Base-by-base conservation (phyloP, 1,284 basidiomycete species). In the Schizopora paradoxa region DNA sequence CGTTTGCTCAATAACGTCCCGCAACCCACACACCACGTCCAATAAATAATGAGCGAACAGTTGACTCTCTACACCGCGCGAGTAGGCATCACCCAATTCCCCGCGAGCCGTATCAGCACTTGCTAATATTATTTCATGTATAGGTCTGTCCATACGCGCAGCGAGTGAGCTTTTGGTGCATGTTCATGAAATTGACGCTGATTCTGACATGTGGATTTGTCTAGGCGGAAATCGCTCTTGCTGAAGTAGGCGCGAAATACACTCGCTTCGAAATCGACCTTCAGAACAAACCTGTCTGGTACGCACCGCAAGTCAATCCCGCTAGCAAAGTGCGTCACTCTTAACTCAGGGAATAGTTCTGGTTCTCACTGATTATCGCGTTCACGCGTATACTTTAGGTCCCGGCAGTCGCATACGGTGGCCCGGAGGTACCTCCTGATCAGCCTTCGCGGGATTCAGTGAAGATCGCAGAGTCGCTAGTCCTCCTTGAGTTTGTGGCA, bases 251-350 rank as follows among this genome's bases (percentile, higher is more conserved):
- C 7, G 68, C 72, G 1, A 57, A 69, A 0, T 76, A 67, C 55
- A 73, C 68, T 22, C 58, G 66, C 23, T 77, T 66, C 51, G 67
- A 76, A 51, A 74, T 84, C 46, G 74, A 84, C 54, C 60, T 83
- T 23, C 46, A 57, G 52, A 76, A 80, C 66, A 84, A 83, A 63
- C 82, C 82, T 0, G 68, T 66, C 40, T 81, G 79, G 81, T 82
- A 79, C 57, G 70, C 73, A 0, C 66, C 72, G 1, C 68, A 75
- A 48, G 70, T 85, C 29, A 84, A 84, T 61, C 74, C 76, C 1
- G 77, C 74, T 1, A 72, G 73, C 59, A 82, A 83, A 68, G 79
- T 78, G 54, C 32, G 66, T 54, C 25, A 35, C n/a, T n/a, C n/a
- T n/a, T n/a, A n/a, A n/a, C n/a, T n/a, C n/a, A n/a, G n/a, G n/a